These are phyloP conservation scores for Colletotrichum orbiculare DNA, from an alignment of 2,329 filamentous ascomycete species.

Conservation along the genomic window DNA sequence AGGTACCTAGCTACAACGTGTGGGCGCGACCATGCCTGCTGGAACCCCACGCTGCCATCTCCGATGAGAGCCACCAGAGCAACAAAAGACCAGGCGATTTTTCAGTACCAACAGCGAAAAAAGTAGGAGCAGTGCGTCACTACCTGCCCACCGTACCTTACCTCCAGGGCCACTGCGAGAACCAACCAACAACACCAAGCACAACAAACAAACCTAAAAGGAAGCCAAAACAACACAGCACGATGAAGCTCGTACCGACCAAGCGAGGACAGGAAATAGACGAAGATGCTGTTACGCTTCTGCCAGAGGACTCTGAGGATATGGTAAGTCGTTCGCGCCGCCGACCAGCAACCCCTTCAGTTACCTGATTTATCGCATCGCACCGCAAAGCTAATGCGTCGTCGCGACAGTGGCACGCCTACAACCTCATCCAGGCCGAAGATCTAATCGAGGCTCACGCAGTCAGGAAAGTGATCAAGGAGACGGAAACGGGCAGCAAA, in stretches of 20 bases:
- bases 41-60: too few relatives aligned
- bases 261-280: conserved; percentile 51
- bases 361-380: too few relatives aligned
- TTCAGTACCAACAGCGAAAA: too few relatives aligned
- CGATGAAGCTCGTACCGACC: conserved; percentile 54
- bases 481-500: conserved; percentile 59
- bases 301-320: conserved; percentile 59
- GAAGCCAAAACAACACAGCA: background rate
- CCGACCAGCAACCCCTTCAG: too few relatives aligned
- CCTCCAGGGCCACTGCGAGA: too few relatives aligned
- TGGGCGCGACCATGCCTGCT: too few relatives aligned
- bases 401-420: conserved; percentile 65
- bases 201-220: background rate
- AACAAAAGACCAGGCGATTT: too few relatives aligned
- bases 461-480: conserved; percentile 63
- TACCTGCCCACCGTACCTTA: background rate
- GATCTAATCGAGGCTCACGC: conserved; percentile 67
- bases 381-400: conserved; percentile 6
- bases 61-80: too few relatives aligned
- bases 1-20: too few relatives aligned
- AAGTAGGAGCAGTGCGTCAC: too few relatives aligned
- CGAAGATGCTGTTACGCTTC: conserved; percentile 54
- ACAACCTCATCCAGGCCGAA: conserved; percentile 67
- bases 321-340: conserved; percentile 49
- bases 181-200: too few relatives aligned